These are phyloP conservation scores for Raphanus sativus DNA, from an alignment of 345 rosid species.

Conservation along the genomic window DNA sequence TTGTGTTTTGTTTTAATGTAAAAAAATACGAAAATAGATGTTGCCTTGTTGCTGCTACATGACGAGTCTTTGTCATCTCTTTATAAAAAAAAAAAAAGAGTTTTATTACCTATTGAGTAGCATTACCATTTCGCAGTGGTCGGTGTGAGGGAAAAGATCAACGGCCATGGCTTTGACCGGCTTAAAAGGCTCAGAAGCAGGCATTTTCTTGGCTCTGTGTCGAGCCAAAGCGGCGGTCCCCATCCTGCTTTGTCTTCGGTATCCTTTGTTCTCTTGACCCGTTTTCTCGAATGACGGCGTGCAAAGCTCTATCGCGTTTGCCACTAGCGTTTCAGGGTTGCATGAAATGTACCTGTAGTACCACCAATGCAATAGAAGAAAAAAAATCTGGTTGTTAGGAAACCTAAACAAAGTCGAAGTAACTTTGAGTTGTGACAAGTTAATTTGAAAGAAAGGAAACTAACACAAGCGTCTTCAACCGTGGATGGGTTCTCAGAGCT, in stretches of 20 bases:
- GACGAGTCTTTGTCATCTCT: slow-evolving; percentile 2
- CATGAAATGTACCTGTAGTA: slow-evolving; percentile 80
- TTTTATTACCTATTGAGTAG: slow-evolving; percentile 69
- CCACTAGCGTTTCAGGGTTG: slow-evolving; percentile 89
- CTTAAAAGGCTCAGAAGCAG: slow-evolving; percentile 75
- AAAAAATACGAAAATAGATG: slow-evolving; percentile 13
- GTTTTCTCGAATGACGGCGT: slow-evolving; percentile 64
- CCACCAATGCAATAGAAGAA: background rate
- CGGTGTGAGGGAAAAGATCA: slow-evolving; percentile 92
- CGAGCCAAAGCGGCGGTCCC: slow-evolving; percentile 83
- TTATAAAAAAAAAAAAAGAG: background rate
- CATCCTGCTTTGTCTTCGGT: slow-evolving; percentile 65
- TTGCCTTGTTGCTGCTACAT: background rate
- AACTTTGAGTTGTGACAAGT: background rate
- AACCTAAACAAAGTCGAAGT: background rate
- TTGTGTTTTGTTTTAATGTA: background rate
- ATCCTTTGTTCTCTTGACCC: slow-evolving; percentile 70
- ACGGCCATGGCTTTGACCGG: slow-evolving; percentile 98
- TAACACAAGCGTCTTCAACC: slow-evolving; percentile 74
- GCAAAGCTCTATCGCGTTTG: slow-evolving; percentile 94
- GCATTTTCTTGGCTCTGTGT: slow-evolving; percentile 86
- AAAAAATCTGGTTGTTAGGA: background rate
- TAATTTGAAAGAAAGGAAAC: slow-evolving; percentile 38
- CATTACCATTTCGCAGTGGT: slow-evolving; percentile 97
- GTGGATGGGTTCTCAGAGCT: slow-evolving; percentile 76